Evolutionary conservation across 495 filamentous ascomycete genomes (phyloP).

Genomic region (Aspergillus saccharolyticus): DNA sequence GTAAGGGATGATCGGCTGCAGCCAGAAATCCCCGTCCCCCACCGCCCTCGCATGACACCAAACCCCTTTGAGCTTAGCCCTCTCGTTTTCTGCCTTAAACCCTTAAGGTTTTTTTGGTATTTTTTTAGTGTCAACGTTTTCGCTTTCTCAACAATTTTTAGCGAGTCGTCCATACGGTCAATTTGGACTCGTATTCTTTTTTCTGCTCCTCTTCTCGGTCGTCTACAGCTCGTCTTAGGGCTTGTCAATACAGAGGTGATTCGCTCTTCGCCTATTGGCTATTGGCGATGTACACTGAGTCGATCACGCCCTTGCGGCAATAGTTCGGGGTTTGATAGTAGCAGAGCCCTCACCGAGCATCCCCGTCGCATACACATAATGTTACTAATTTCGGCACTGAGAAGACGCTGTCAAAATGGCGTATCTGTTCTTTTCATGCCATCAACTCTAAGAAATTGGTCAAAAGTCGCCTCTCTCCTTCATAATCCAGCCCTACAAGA

Average conservation of each 20-base stretch:
- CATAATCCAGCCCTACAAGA: not conserved
- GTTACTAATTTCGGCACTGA: too few species aligned
- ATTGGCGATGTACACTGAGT: not conserved
- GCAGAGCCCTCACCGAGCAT: not conserved
- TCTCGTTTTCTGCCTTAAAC: not conserved
- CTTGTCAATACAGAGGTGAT: not conserved
- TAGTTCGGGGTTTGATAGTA: not conserved
- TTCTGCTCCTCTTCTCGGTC: not conserved
- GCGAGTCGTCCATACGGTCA: not conserved
- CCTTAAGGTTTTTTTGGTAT: not conserved
- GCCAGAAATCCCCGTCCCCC: not conserved
- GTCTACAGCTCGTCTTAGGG: not conserved
- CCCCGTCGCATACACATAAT: not conserved
- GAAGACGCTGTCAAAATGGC: too few species aligned
- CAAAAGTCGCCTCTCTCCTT: not conserved
- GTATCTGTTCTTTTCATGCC: too few species aligned
- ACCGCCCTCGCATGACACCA: not conserved
- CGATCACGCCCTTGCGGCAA: not conserved
- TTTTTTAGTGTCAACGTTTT: conserved; percentile 2
- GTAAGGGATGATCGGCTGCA: not conserved
- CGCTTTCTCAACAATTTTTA: not conserved
- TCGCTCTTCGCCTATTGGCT: not conserved
- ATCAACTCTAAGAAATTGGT: not conserved
- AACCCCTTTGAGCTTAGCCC: not conserved
- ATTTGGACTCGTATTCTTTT: not conserved